These are phyloP conservation scores for Penicillium robsamsonii DNA, from an alignment of 495 filamentous ascomycete species.

Conservation along the genomic window DNA sequence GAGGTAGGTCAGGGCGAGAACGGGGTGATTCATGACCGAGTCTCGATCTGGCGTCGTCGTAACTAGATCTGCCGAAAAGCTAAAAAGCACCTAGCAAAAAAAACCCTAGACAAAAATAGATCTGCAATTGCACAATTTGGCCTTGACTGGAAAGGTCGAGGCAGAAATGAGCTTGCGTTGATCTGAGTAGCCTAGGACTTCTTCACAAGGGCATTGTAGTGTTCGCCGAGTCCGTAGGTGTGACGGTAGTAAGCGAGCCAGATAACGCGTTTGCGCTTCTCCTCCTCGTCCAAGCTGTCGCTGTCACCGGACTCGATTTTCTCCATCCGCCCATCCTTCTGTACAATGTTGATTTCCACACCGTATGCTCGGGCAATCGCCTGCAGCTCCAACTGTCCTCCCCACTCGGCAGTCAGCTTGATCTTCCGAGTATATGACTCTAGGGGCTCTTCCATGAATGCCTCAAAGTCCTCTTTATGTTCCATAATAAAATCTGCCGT, in stretches of 20 bases:
- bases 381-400: constrained; percentile 83
- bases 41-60: constrained; percentile 40
- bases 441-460: constrained; percentile 82
- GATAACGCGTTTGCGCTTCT: constrained; percentile 46
- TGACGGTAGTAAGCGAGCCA: constrained; percentile 97
- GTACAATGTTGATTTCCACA: constrained; percentile 80
- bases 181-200: constrained; percentile 13
- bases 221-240: constrained; percentile 88
- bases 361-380: constrained; percentile 82
- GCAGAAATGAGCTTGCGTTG: constrained; percentile 7
- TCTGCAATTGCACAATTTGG: constrained; percentile 1
- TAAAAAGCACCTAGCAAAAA: constrained; percentile 1
- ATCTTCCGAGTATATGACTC: constrained; percentile 73
- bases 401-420: constrained; percentile 91
- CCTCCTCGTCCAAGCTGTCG: constrained; percentile 46
- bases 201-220: constrained; percentile 81
- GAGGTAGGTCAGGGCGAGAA: constrained; percentile 38
- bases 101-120: constrained; percentile 1
- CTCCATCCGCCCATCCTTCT: constrained; percentile 74
- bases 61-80: constrained; percentile 19
- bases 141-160: neutral
- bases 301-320: constrained; percentile 58
- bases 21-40: constrained; percentile 36
- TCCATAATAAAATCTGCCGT: constrained; percentile 56
- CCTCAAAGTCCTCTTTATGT: constrained; percentile 59